Evolutionary conservation across 1,284 basidiomycete species (phyloP).

Genomic region (Naganishia cerealis): DNA sequence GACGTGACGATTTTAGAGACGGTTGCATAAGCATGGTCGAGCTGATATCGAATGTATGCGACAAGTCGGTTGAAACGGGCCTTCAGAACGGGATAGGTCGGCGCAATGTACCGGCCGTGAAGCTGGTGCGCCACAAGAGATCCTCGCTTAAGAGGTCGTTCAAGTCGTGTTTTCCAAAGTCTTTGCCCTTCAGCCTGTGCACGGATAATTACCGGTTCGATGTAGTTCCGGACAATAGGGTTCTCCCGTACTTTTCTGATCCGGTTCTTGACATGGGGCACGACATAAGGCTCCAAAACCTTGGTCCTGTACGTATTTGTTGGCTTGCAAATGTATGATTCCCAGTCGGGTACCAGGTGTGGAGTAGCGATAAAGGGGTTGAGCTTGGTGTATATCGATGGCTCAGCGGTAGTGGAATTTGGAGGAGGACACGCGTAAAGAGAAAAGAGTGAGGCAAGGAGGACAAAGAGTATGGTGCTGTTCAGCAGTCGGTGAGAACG

Average conservation of each 20-base stretch:
- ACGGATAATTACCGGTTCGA: conserved; percentile 13
- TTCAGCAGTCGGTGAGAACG: conserved; percentile 28
- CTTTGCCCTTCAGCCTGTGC: background rate
- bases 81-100: conserved; percentile 14
- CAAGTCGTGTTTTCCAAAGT: background rate
- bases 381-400: conserved; percentile 25
- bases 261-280: conserved; percentile 28
- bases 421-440: conserved; percentile 34
- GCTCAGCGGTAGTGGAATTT: conserved; percentile 3
- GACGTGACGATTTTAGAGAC: background rate
- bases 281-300: conserved; percentile 34
- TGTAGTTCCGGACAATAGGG: conserved; percentile 27
- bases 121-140: background rate
- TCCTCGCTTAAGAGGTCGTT: background rate
- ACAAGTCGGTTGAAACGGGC: conserved; percentile 6
- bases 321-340: conserved; percentile 31
- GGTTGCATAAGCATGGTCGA: background rate
- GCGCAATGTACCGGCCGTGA: conserved; percentile 13
- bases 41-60: background rate
- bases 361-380: conserved; percentile 32
- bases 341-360: conserved; percentile 30
- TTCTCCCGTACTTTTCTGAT: conserved; percentile 20
- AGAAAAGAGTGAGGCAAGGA: conserved; percentile 33
- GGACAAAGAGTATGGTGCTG: conserved; percentile 30
- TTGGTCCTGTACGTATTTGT: conserved; percentile 32